A percentile compares a stretch with the other conserved stretches of the same genome.
Evolutionary conservation across 805 yeast genomes (phyloP).

Genomic region (Candida coquimbonensis): DNA sequence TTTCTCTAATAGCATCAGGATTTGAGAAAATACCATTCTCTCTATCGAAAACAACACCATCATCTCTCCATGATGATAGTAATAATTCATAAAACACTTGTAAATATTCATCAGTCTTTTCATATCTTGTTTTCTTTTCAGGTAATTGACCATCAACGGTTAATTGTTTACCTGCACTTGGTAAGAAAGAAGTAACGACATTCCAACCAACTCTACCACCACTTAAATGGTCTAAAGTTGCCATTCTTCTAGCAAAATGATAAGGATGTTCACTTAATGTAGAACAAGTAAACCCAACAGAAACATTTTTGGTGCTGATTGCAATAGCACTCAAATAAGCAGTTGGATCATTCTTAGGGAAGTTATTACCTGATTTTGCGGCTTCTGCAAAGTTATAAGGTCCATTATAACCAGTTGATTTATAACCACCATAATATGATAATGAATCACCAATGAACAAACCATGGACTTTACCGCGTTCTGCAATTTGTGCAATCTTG

Average conservation of each 20-base stretch:
- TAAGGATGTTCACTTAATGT: conserved; percentile 36
- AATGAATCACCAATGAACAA: conserved; percentile 20
- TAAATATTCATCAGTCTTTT: conserved; percentile 34
- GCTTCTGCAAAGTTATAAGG: conserved; percentile 7
- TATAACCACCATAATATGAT: conserved; percentile 7
- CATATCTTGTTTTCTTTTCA: conserved; percentile 26
- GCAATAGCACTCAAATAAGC: conserved; percentile 22
- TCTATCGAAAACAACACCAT: conserved; percentile 23
- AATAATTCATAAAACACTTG: conserved; percentile 34
- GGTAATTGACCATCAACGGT: conserved; percentile 14
- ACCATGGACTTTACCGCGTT: conserved; percentile 31
- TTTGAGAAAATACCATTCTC: conserved; percentile 8
- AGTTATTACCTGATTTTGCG: conserved; percentile 9
- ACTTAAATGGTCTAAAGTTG: conserved; percentile 35
- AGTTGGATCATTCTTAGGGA: conserved; percentile 12
- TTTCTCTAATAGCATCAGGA: conserved; percentile 34
- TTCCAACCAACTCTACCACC: conserved; percentile 38
- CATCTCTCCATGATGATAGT: conserved; percentile 38
- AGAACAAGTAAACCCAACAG: conserved; percentile 33
- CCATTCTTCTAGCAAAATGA: conserved; percentile 31
- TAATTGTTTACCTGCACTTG: conserved; percentile 32
- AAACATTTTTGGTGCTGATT: conserved; percentile 28
- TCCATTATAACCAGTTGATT: conserved; percentile 6
- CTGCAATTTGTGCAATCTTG: conserved; percentile 28
- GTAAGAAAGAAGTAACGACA: conserved; percentile 32